phyloP scores from a whole-genome alignment of 2,329 filamentous ascomycete genomes.

The Aureobasidium lini region DNA sequence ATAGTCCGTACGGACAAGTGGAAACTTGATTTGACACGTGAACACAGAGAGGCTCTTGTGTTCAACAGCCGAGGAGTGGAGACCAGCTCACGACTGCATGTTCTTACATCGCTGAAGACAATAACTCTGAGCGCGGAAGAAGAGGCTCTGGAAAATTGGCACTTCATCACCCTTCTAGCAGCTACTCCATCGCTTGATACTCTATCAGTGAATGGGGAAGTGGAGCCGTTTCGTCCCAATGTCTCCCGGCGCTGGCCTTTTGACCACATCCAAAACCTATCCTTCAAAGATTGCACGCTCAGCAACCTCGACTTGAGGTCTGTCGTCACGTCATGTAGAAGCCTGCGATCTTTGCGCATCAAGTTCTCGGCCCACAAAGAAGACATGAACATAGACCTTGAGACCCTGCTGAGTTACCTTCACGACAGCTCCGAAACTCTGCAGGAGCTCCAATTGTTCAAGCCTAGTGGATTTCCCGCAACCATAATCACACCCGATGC shows the following conservation, averaged over 20 bases:
- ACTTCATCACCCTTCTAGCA: too few relatives aligned
- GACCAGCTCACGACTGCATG: neutral
- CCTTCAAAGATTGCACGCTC: neutral
- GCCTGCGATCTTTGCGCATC: neutral
- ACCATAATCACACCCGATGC: neutral
- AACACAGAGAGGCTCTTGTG: neutral
- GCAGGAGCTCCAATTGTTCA: neutral
- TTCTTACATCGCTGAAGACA: neutral
- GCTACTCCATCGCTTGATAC: neutral
- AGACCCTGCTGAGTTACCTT: neutral
- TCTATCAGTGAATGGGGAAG: neutral
- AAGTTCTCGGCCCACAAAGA: too few relatives aligned
- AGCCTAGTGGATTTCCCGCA: neutral
- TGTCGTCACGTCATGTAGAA: neutral
- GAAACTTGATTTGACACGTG: neutral
- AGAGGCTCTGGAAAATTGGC: too few relatives aligned
- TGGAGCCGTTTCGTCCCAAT: too few relatives aligned
- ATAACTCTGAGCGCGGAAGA: neutral
- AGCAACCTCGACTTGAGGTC: neutral
- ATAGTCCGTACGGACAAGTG: neutral
- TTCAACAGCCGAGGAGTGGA: neutral
- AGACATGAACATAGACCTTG: neutral
- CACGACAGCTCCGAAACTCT: neutral
- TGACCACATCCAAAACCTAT: neutral
- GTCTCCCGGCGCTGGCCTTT: neutral